phyloP scores from a whole-genome alignment of 2,329 filamentous ascomycete species.

The Gnomoniopsis sp. region DNA sequence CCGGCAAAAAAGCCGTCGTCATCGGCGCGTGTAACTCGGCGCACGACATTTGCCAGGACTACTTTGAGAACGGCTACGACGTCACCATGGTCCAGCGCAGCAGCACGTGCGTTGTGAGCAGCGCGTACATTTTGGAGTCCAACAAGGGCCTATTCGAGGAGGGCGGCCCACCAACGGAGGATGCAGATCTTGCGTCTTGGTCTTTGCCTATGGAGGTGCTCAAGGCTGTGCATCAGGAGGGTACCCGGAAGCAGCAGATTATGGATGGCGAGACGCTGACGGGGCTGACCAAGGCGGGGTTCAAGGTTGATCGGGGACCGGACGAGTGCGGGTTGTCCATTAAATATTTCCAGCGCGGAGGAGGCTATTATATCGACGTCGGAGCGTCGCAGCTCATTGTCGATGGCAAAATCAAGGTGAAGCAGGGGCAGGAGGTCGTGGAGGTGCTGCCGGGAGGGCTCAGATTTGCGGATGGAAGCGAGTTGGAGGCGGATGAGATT shows the following conservation, averaged over 20 bases:
- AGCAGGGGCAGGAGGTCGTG: conserved; percentile 54
- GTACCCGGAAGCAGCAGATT: conserved; percentile 30
- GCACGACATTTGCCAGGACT: conserved; percentile 68
- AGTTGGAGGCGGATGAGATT: conserved; percentile 59
- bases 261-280: conserved; percentile 36
- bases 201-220: conserved; percentile 56
- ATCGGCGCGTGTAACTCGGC: conserved; percentile 67
- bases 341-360: conserved; percentile 64
- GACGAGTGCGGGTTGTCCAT: conserved; percentile 54
- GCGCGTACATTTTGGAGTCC: conserved; percentile 48
- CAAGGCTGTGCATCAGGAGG: conserved; percentile 52
- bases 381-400: conserved; percentile 60
- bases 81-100: conserved; percentile 69
- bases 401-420: conserved; percentile 62
- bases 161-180: conserved; percentile 56
- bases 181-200: conserved; percentile 61
- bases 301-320: conserved; percentile 56
- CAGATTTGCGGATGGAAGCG: conserved; percentile 50
- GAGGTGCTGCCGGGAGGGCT: conserved; percentile 44
- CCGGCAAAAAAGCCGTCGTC: conserved; percentile 60
- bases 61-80: conserved; percentile 61
- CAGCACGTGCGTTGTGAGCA: conserved; percentile 61
- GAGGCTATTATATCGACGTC: conserved; percentile 70
- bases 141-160: conserved; percentile 49
- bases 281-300: conserved; percentile 53